These are phyloP conservation scores for Cladosporium colombiae DNA, from an alignment of 2,329 filamentous ascomycete species.

Conservation along the genomic window DNA sequence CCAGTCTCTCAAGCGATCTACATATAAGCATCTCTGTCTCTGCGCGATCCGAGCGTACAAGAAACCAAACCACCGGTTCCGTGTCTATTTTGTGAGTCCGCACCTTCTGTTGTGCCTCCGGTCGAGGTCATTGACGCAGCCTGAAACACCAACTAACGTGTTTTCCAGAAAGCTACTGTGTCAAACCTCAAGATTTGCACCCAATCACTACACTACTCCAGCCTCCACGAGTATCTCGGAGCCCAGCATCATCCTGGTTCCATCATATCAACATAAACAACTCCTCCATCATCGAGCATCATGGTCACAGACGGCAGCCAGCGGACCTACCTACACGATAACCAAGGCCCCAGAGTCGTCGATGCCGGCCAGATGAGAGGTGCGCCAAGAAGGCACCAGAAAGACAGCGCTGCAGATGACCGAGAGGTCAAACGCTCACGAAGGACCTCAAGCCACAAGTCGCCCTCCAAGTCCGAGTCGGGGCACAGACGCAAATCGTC, in stretches of 20 bases:
- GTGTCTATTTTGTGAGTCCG: slow-evolving; percentile 15
- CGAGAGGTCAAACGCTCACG: slow-evolving; percentile 15
- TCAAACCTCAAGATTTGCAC: not conserved
- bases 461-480: slow-evolving; percentile 32
- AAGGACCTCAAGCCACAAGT: slow-evolving; percentile 23
- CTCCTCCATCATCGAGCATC: not conserved
- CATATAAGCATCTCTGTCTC: not conserved
- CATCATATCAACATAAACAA: not conserved
- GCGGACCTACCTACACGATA: slow-evolving; percentile 32
- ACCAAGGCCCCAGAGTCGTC: slow-evolving; percentile 33
- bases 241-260: slow-evolving; percentile 12
- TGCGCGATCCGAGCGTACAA: not conserved
- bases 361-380: slow-evolving; percentile 24
- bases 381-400: slow-evolving; percentile 12
- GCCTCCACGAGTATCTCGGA: not conserved
- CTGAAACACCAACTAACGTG: slow-evolving; percentile 18
- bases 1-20: not conserved
- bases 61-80: not conserved
- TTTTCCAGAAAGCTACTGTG: not conserved
- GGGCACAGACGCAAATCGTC: slow-evolving; percentile 31
- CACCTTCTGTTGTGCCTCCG: slow-evolving; percentile 18
- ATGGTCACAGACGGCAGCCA: slow-evolving; percentile 17
- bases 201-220: slow-evolving; percentile 3
- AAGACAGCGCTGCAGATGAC: slow-evolving; percentile 15
- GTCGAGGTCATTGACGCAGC: slow-evolving; percentile 5